Base-by-base conservation (phyloP, 192 early-diverging fungal species). In the Jimgerdemannia flammicorona region DNA sequence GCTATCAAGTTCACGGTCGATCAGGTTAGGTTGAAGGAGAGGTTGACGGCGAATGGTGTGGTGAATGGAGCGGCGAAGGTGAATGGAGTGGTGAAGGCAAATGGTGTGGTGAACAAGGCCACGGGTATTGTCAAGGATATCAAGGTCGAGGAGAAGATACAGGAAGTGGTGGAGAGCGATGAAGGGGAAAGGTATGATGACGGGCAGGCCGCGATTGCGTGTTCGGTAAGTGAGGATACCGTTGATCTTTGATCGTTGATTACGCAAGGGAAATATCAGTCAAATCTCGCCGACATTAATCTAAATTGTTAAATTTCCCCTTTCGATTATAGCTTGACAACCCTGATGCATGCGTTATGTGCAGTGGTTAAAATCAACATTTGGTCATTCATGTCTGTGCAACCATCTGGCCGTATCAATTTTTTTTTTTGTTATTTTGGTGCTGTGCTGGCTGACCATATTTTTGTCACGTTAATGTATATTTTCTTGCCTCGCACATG, bases 1-100 rank as follows among this genome's bases (percentile, higher is more conserved):
- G 96, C 96, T 1, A 98, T 98, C 83, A 95, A 99, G 90, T 99
- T 99, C 75, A 99, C 97, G 8, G 94, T 99, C 3, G 96, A 99
- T 75, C 89, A 90, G 70, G 82, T 87, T 70, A 84, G 90, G 7
- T 79, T 93, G 71, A 88, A 85, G 81, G 85, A 86, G 83, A 83
- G 77, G 49, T 59, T 59, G 49, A 6, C 0, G 14, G 49, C 49
- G 14, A 59, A 59, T 76, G 78, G 76, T 59, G 83, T 83, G 66
- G 81, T 84, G 29, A 79, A 80, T 11, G 74, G 77, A 6, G 76
- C 78, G 2, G 83, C 80, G 14, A 77, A 74, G 67, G 74, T 79
- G 43, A 75, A 75, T 42, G 78, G 81, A 64, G 77, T 80, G 43
- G 79, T 78, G 69, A 80, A 74, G 1, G 59, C 54, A 0, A 77